These are phyloP conservation scores for Solanum chmielewskii DNA, from an alignment of 257 asterid species.

Conservation along the genomic window DNA sequence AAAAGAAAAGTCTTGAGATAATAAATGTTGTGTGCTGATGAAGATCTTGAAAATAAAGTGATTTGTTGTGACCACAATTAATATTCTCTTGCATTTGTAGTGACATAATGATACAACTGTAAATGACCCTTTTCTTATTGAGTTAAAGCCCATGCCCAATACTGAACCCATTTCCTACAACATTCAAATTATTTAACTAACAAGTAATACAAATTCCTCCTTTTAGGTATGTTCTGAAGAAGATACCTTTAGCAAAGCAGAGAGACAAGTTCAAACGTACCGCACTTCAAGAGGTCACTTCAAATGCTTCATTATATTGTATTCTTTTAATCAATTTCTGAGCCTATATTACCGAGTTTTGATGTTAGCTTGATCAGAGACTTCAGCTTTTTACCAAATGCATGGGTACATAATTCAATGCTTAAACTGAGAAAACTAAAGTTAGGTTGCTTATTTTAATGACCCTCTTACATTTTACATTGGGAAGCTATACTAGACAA, in stretches of 20 bases:
- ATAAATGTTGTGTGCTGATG: not conserved
- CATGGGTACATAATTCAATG: not conserved
- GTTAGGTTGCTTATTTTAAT: not conserved
- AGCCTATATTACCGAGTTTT: not conserved
- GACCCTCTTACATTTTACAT: not conserved
- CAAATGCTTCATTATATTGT: not conserved
- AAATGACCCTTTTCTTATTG: not conserved
- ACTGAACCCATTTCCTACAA: not conserved
- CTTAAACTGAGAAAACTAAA: not conserved
- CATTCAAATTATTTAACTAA: not conserved
- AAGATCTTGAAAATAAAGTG: not conserved
- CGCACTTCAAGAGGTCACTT: conserved; percentile 72
- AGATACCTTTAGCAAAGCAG: conserved; percentile 67
- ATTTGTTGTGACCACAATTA: not conserved
- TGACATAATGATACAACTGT: not conserved
- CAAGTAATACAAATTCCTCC: not conserved
- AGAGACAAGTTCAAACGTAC: conserved; percentile 67
- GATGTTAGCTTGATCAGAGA: not conserved
- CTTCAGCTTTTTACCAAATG: not conserved
- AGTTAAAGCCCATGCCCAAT: no score
- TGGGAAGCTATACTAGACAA: not conserved
- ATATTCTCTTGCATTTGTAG: not conserved
- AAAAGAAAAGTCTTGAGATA: not conserved
- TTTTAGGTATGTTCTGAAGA: conserved; percentile 74
- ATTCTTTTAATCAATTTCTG: not conserved